A percentile compares a stretch with the other conserved stretches of the same genome.
Conservation (phyloP, 1,139 yeast species). For the Arxiozyma bovina region DNA sequence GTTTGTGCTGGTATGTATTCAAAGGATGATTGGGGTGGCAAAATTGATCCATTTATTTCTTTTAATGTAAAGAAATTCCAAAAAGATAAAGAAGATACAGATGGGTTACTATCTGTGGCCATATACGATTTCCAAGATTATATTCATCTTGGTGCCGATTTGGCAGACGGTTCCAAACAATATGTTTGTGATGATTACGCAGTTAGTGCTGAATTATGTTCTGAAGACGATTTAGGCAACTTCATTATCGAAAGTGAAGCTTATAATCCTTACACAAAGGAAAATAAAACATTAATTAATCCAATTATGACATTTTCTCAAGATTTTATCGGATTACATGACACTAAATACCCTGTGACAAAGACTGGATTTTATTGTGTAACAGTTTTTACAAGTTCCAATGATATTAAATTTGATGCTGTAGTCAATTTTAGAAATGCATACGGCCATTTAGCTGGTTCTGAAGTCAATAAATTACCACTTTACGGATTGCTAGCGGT, state of each 20-base stretch:
- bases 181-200: conserved; percentile 74
- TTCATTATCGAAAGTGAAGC: conserved; percentile 44
- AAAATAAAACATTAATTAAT: conserved; percentile 36
- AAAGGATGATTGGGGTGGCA: conserved; percentile 82
- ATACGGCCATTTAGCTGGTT: conserved; percentile 79
- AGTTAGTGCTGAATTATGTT: conserved; percentile 51
- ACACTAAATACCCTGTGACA: conserved; percentile 53
- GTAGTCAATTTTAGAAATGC: conserved; percentile 78
- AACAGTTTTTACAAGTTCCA: conserved; percentile 43
- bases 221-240: conserved; percentile 45
- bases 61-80: conserved; percentile 40
- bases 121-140: conserved; percentile 81
- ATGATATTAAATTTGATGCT: conserved; percentile 46
- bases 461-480: conserved; percentile 85
- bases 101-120: conserved; percentile 44
- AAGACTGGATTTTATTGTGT: conserved; percentile 90
- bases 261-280: conserved; percentile 30
- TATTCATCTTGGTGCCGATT: conserved; percentile 49
- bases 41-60: conserved; percentile 51
- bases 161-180: conserved; percentile 33
- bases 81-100: conserved; percentile 32
- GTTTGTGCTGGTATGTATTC: conserved; percentile 88
- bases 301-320: conserved; percentile 51
- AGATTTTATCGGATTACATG: conserved; percentile 50
- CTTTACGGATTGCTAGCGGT: conserved; percentile 81